phyloP scores from a whole-genome alignment of 129 eudicot genomes.

The Flaveria robusta region DNA sequence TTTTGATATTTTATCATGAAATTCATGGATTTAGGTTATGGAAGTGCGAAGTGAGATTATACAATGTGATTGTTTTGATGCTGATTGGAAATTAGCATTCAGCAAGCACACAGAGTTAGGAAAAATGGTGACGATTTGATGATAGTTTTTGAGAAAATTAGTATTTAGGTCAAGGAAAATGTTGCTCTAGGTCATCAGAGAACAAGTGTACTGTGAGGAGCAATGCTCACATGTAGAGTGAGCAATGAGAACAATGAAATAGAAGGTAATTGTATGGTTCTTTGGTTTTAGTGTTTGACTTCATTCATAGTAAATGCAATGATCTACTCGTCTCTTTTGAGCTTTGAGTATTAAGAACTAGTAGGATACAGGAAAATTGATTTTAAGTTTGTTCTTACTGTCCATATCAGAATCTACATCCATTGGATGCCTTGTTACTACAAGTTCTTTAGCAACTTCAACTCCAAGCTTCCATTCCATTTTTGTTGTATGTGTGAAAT shows the following conservation, averaged over 20 bases:
- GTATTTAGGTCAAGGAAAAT: background rate
- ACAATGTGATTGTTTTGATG: constrained; percentile 13
- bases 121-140: background rate
- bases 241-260: background rate
- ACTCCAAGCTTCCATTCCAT: constrained; percentile 7
- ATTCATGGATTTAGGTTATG: background rate
- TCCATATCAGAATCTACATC: constrained; percentile 4
- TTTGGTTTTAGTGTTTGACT: background rate
- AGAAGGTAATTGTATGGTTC: background rate
- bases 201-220: background rate
- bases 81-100: constrained; percentile 3
- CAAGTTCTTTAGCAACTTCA: background rate
- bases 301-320: background rate
- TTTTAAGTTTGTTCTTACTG: constrained; percentile 7
- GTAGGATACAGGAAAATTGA: background rate
- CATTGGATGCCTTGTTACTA: background rate
- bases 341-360: background rate
- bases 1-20: background rate
- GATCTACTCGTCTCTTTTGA: background rate
- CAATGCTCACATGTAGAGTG: background rate
- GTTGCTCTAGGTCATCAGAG: background rate
- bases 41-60: background rate
- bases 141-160: background rate
- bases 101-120: background rate
- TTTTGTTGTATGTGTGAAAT: constrained; percentile 15